Evolutionary conservation across 208 protist genomes (phyloP).

Genomic region (Trypanosoma avium): DNA sequence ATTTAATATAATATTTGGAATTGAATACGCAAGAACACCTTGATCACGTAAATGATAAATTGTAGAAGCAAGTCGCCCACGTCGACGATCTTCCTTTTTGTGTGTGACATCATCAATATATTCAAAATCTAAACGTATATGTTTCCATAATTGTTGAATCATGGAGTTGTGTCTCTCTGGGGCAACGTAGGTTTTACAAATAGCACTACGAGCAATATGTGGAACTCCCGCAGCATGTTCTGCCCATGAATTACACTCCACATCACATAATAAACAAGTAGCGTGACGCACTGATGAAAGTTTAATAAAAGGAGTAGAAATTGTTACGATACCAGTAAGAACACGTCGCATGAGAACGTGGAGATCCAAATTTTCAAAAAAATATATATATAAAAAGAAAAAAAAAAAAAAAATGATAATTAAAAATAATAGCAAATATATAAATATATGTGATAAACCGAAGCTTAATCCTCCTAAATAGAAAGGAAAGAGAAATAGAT

Average conservation of each 20-base stretch:
- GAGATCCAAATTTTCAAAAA: background rate
- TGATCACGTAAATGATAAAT: constrained; percentile 52
- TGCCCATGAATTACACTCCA: constrained; percentile 37
- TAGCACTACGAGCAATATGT: constrained; percentile 55
- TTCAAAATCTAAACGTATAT: constrained; percentile 72
- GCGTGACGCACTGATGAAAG: background rate
- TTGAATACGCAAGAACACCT: constrained; percentile 39
- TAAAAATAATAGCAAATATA: background rate
- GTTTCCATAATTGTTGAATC: constrained; percentile 61
- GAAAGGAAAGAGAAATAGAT: background rate
- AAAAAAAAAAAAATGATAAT: constrained; percentile 1
- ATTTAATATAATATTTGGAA: constrained; percentile 28
- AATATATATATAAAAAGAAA: background rate
- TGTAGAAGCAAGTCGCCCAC: constrained; percentile 52
- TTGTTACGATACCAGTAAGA: no score
- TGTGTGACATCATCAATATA: constrained; percentile 60
- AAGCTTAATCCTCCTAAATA: no score
- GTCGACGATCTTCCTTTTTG: constrained; percentile 56
- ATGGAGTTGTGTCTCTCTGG: constrained; percentile 60
- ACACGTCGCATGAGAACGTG: no score
- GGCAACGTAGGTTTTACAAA: constrained; percentile 53
- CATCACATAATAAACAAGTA: constrained; percentile 34
- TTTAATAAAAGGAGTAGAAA: constrained; percentile 6
- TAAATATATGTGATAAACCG: no score
- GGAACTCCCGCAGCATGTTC: constrained; percentile 32